Conservation (phyloP, 2,329 filamentous ascomycete species). For the Clonostachys rhizophaga region DNA sequence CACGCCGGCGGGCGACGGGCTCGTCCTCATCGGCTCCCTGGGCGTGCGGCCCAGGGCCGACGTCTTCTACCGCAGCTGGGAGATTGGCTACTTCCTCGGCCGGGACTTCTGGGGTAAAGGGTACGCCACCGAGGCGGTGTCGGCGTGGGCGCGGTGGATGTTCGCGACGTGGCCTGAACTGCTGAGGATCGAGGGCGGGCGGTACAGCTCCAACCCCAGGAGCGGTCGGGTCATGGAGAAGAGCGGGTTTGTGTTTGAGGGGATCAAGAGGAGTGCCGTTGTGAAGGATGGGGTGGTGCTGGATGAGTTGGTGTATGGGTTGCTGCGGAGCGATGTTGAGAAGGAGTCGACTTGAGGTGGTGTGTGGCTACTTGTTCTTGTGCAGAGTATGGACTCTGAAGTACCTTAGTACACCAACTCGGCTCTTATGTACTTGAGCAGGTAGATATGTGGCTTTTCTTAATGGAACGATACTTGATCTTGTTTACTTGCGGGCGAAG, state of each 20-base stretch:
- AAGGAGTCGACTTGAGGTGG: too few relatives aligned
- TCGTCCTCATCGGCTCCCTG: conserved; percentile 26
- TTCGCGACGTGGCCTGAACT: conserved; percentile 34
- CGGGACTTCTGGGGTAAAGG: conserved; percentile 38
- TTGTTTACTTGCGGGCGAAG: too few relatives aligned
- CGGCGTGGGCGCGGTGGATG: conserved; percentile 33
- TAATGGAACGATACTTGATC: not conserved
- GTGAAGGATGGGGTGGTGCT: conserved; percentile 29
- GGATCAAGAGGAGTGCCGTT: conserved; percentile 29
- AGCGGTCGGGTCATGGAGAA: conserved; percentile 37
- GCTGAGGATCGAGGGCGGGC: conserved; percentile 32
- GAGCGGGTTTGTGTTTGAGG: conserved; percentile 37
- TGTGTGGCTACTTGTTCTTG: too few relatives aligned
- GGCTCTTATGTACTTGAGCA: too few relatives aligned
- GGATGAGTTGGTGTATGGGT: conserved; percentile 22
- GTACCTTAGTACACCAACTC: too few relatives aligned
- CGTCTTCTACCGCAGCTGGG: conserved; percentile 34
- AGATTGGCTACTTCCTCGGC: conserved; percentile 45
- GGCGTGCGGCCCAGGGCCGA: conserved; percentile 28
- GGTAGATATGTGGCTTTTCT: not conserved
- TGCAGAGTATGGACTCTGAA: too few relatives aligned
- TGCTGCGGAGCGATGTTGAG: not conserved
- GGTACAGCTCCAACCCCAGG: conserved; percentile 29
- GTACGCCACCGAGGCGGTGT: conserved; percentile 31
- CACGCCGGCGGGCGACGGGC: conserved; percentile 7